These are phyloP conservation scores for Gypsophila paniculata DNA, from an alignment of 179 eudicot genomes.

Conservation along the genomic window DNA sequence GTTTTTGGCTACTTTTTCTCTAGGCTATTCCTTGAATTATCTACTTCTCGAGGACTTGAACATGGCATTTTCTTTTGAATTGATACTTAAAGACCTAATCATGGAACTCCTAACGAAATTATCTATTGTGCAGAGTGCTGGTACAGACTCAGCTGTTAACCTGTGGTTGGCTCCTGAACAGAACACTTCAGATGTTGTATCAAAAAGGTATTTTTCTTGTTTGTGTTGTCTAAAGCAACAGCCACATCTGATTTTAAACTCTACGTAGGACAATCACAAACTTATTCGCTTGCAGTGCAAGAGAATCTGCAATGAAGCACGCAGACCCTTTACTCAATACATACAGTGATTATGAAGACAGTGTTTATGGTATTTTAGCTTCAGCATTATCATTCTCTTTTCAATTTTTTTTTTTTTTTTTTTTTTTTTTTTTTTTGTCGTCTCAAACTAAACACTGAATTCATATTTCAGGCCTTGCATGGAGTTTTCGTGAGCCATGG, in stretches of 20 bases:
- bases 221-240: neutral
- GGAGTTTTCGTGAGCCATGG: constrained; percentile 95
- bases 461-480: constrained; percentile 65
- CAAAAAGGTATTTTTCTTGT: constrained; percentile 49
- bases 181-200: constrained; percentile 29
- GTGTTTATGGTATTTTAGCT: constrained; percentile 68
- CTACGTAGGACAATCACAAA: neutral
- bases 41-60: neutral
- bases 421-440: constrained; percentile 1
- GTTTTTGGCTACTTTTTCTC: neutral
- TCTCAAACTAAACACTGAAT: constrained; percentile 15
- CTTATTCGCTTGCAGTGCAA: constrained; percentile 37
- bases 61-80: neutral
- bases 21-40: neutral
- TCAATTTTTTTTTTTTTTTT: too few species aligned
- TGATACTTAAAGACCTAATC: neutral
- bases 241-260: neutral
- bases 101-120: constrained; percentile 12
- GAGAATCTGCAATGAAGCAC: constrained; percentile 41
- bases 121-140: constrained; percentile 65
- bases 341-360: constrained; percentile 90
- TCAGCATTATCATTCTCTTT: constrained; percentile 9
- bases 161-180: constrained; percentile 67
- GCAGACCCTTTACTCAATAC: constrained; percentile 57
- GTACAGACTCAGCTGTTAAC: constrained; percentile 88